Conservation (phyloP, 176 grass and related monocot genomes). For the Leersia perrieri region DNA sequence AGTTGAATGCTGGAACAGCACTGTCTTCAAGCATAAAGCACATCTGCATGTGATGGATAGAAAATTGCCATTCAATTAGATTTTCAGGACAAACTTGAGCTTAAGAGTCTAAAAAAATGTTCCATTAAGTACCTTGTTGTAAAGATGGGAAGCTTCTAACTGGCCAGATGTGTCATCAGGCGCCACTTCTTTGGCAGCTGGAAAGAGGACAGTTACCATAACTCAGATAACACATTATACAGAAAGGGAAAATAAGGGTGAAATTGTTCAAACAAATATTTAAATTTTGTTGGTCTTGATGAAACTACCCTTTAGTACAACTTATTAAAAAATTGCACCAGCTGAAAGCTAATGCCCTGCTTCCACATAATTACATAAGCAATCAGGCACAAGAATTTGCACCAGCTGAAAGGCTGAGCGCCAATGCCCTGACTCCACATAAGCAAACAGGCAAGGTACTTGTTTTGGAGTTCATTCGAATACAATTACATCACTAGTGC, state of each 20-base stretch:
- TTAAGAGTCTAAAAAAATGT: neutral
- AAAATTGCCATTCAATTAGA: neutral
- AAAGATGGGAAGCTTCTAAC: conserved; percentile 57
- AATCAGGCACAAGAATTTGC: neutral
- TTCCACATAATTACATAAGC: neutral
- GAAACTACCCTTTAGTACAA: neutral
- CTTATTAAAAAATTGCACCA: neutral
- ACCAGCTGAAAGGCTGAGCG: neutral
- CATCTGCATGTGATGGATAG: conserved; percentile 53
- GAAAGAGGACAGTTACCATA: conserved; percentile 36
- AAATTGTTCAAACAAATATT: neutral
- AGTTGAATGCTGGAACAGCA: conserved; percentile 46
- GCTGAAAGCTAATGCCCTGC: neutral
- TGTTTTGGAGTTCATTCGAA: neutral
- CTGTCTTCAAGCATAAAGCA: conserved; percentile 69
- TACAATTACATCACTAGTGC: neutral
- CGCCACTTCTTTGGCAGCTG: conserved; percentile 49
- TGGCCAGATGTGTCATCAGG: conserved; percentile 36
- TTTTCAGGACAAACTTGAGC: neutral
- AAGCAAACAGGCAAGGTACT: neutral
- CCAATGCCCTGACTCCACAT: neutral
- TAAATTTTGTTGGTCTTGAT: neutral
- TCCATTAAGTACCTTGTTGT: conserved; percentile 69
- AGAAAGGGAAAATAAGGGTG: neutral
- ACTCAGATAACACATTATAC: conserved; percentile 25